Conservation (phyloP, 2,329 filamentous ascomycete species). For the Penicillium oxalicum region DNA sequence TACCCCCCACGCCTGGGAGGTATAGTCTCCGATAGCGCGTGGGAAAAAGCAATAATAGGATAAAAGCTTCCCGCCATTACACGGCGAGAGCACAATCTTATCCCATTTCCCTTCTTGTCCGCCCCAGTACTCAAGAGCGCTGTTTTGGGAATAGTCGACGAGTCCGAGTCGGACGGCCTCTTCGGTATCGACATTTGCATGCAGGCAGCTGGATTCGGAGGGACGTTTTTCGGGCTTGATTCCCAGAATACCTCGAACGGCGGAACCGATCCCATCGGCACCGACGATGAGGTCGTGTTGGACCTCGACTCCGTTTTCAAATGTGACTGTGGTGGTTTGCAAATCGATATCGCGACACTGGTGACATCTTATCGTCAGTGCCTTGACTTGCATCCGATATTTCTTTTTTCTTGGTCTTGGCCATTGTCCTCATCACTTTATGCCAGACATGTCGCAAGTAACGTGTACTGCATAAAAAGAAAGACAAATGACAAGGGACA, state of each 20-base stretch:
- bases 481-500: too few species aligned
- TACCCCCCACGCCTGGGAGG: constrained; percentile 54
- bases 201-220: constrained; percentile 56
- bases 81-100: constrained; percentile 66
- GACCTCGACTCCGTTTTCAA: constrained; percentile 47
- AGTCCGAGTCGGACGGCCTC: constrained; percentile 56
- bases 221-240: constrained; percentile 55
- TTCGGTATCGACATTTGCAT: constrained; percentile 58
- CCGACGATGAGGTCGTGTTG: constrained; percentile 58
- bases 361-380: constrained; percentile 4
- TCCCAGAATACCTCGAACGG: constrained; percentile 59
- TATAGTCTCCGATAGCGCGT: constrained; percentile 54
- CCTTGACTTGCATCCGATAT: too few species aligned
- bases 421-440: too few species aligned
- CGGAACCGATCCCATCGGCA: constrained; percentile 62
- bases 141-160: constrained; percentile 56
- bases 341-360: constrained; percentile 50
- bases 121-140: constrained; percentile 65
- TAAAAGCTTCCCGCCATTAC: constrained; percentile 58
- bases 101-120: constrained; percentile 56
- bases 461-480: too few species aligned
- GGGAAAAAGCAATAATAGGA: constrained; percentile 69
- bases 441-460: too few species aligned
- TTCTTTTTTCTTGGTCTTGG: too few species aligned
- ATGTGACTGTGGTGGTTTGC: constrained; percentile 45